Evolutionary conservation across 495 filamentous ascomycete species (phyloP).

Genomic region (Terfezia claveryi): DNA sequence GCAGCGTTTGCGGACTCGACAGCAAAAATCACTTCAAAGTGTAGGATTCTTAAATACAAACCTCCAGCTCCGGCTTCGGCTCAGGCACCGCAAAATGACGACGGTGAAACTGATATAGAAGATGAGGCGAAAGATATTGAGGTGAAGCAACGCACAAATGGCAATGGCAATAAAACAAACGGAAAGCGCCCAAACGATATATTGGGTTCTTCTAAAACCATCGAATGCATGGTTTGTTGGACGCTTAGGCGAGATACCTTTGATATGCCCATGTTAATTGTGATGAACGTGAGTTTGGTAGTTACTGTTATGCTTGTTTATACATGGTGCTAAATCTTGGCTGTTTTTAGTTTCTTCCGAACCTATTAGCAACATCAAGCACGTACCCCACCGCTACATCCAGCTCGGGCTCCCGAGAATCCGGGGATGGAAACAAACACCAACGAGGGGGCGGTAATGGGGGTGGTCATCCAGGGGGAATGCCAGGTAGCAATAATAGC

Average conservation of each 20-base stretch:
- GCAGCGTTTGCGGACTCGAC: constrained; percentile 76
- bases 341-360: background rate
- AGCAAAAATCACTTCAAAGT: constrained; percentile 58
- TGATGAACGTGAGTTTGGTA: constrained; percentile 68
- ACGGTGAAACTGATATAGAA: constrained; percentile 9
- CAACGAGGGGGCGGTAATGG: no score
- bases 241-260: constrained; percentile 90
- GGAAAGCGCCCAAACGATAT: constrained; percentile 31
- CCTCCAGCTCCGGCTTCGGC: constrained; percentile 9
- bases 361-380: background rate
- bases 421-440: no score
- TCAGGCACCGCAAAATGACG: constrained; percentile 23
- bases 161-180: constrained; percentile 51
- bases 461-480: no score
- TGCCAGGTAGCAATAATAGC: no score
- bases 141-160: constrained; percentile 21
- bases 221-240: constrained; percentile 91
- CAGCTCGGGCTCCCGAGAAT: no score
- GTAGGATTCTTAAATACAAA: constrained; percentile 73
- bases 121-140: constrained; percentile 13
- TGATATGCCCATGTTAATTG: constrained; percentile 94
- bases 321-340: background rate
- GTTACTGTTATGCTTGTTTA: background rate
- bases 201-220: constrained; percentile 9
- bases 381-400: no score